A percentile compares a stretch with the other conserved stretches of the same genome.
Evolutionary conservation across 148 eudicot species (phyloP).

Genomic region (Camellia japonica): DNA sequence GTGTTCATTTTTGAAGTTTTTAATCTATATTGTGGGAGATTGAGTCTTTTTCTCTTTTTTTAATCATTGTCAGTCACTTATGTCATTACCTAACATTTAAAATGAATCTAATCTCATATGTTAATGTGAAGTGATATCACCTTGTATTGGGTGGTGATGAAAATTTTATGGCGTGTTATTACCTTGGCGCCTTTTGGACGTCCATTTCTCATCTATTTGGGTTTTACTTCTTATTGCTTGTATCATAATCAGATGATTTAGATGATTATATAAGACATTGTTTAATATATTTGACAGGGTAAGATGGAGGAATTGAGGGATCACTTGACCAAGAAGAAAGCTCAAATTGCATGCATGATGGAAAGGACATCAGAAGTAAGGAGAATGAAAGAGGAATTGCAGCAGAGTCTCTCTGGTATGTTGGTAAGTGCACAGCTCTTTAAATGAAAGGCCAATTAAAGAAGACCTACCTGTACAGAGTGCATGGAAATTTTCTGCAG

Average conservation of each 20-base stretch:
- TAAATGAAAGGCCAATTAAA: not conserved
- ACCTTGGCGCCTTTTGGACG: not conserved
- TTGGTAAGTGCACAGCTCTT: not conserved
- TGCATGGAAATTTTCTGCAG: too few relatives aligned
- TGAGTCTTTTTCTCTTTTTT: not conserved
- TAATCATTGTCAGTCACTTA: not conserved
- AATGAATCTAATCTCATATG: constrained; percentile 8
- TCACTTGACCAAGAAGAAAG: constrained; percentile 50
- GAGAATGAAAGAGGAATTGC: constrained; percentile 57
- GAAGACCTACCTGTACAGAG: too few relatives aligned
- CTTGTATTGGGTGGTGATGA: not conserved
- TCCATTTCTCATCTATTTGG: not conserved
- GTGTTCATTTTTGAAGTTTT: not conserved
- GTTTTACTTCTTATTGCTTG: not conserved
- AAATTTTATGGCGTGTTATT: not conserved
- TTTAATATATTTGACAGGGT: constrained; percentile 41
- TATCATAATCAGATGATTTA: not conserved
- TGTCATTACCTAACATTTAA: not conserved
- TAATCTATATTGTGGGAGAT: not conserved
- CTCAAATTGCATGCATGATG: constrained; percentile 52
- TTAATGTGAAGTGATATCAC: not conserved
- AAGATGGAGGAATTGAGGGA: constrained; percentile 52
- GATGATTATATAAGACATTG: not conserved
- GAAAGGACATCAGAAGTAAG: constrained; percentile 61
- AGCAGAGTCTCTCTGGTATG: constrained; percentile 67